These are phyloP conservation scores for Eutypa lata DNA, from an alignment of 2,329 filamentous ascomycete genomes.

Conservation along the genomic window DNA sequence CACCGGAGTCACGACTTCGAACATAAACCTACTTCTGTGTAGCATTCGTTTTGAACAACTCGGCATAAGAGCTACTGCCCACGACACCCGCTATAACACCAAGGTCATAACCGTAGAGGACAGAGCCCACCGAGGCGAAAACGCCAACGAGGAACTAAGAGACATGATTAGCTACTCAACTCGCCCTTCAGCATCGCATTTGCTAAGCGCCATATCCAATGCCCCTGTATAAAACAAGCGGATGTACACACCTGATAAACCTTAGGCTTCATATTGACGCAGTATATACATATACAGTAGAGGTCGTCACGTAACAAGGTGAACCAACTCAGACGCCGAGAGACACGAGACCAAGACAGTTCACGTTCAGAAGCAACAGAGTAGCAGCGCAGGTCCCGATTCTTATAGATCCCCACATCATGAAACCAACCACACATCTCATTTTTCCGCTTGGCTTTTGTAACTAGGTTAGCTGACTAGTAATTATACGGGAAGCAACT, in stretches of 20 bases:
- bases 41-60: conserved; percentile 35
- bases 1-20: no score
- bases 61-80: conserved; percentile 42
- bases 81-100: conserved; percentile 52
- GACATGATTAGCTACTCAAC: neutral
- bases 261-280: conserved; percentile 25
- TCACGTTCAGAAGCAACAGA: conserved; percentile 4
- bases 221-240: neutral
- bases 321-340: neutral
- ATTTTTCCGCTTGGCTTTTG: conserved; percentile 1
- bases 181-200: neutral
- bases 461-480: conserved; percentile 4
- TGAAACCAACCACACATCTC: neutral
- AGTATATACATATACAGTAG: neutral
- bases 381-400: conserved; percentile 4
- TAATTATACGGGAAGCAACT: neutral
- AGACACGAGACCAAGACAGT: neutral
- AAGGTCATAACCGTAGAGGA: conserved; percentile 55
- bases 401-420: conserved; percentile 12
- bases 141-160: conserved; percentile 47
- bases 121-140: conserved; percentile 54
- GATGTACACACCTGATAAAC: conserved; percentile 23
- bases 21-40: conserved; percentile 32
- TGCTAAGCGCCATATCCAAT: no score
- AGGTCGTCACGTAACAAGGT: neutral